A percentile compares a stretch with the other conserved stretches of the same genome.
Conservation (phyloP, 2,329 filamentous ascomycete species). For the Trichoderma lentiforme region DNA sequence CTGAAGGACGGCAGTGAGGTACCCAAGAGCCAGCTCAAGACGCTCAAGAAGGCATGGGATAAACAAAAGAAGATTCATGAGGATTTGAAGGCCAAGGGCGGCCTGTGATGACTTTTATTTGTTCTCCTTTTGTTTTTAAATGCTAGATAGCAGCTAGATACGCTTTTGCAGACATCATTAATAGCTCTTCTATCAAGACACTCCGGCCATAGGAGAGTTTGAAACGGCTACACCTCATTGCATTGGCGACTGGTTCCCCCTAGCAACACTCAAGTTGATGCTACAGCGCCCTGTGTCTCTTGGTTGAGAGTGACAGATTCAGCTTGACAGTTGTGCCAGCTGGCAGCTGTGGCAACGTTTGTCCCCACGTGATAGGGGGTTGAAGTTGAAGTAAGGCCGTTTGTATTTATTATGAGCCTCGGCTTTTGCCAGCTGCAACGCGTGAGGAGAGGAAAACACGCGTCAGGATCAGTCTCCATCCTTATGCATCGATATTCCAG, state of each 20-base stretch:
- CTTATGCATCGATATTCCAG: neutral
- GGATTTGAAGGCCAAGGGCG: constrained; percentile 42
- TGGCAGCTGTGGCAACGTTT: neutral
- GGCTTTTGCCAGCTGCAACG: neutral
- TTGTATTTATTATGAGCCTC: neutral
- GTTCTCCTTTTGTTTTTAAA: neutral
- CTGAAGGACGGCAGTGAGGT: constrained; percentile 76
- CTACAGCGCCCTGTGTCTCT: neutral
- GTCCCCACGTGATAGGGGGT: neutral
- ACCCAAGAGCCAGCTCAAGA: constrained; percentile 75
- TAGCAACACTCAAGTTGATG: neutral
- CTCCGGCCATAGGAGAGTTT: neutral
- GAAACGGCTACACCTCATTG: neutral
- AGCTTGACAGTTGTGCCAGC: neutral
- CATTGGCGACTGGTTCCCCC: neutral
- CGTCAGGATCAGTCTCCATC: neutral
- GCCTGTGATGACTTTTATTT: neutral
- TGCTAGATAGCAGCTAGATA: neutral
- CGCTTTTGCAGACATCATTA: neutral
- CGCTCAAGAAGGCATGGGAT: constrained; percentile 85
- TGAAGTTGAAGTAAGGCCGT: neutral
- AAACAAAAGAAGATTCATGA: constrained; percentile 83
- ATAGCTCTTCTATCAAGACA: neutral
- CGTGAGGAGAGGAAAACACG: neutral
- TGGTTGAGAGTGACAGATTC: neutral